Percentiles rank a stretch among this genome's conserved stretches.
Conservation (phyloP, 2,329 filamentous ascomycete genomes). For the Bimuria novae-zelandiae region DNA sequence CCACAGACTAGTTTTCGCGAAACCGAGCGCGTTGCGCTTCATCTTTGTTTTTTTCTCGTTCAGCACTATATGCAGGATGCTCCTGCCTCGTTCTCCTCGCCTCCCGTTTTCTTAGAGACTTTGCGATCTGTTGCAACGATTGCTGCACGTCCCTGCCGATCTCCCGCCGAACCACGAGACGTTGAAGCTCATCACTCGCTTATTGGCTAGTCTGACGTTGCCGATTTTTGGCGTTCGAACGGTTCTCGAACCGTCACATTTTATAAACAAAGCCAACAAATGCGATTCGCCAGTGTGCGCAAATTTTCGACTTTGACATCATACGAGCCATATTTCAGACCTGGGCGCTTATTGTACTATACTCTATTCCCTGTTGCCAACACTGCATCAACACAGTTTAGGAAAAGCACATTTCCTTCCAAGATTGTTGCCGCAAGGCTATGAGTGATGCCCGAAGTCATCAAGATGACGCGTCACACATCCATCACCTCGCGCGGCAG, state of each 20-base stretch:
- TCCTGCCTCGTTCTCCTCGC: background rate
- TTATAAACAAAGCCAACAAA: background rate
- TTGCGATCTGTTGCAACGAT: conserved; percentile 3
- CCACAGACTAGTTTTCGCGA: background rate
- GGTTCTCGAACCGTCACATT: background rate
- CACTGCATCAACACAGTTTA: too few species aligned
- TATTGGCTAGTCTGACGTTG: background rate
- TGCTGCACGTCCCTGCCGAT: conserved; percentile 8
- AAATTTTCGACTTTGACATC: conserved; percentile 1
- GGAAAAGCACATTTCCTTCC: too few species aligned
- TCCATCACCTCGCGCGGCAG: background rate
- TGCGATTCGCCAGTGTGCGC: background rate
- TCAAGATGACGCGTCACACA: conserved; percentile 6
- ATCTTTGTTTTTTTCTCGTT: background rate
- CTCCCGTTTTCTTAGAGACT: background rate
- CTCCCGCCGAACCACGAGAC: background rate
- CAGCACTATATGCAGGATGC: background rate
- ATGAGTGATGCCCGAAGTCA: background rate
- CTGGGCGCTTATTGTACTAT: background rate
- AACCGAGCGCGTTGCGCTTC: background rate
- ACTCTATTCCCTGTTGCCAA: too few species aligned
- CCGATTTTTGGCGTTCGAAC: background rate
- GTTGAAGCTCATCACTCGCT: background rate
- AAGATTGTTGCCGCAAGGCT: too few species aligned
- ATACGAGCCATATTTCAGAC: background rate